phyloP scores from a whole-genome alignment of 1,284 basidiomycete genomes.

The Cryptococcus floricola region DNA sequence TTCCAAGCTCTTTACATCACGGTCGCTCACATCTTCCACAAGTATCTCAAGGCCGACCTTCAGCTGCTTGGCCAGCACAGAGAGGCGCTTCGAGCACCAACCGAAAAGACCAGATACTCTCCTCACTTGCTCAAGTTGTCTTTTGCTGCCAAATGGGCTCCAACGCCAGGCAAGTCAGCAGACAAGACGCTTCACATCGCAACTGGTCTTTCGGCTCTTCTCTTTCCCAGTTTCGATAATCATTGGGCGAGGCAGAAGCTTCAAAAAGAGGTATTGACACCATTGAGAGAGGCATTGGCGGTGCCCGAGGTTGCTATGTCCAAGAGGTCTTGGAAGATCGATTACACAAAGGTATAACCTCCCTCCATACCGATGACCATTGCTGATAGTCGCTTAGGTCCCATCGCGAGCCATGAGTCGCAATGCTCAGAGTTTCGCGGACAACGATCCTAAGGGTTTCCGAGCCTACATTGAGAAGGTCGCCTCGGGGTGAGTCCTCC shows the following conservation, averaged over 20 bases:
- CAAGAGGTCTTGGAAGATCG: conserved; percentile 42
- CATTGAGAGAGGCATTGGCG: conserved; percentile 53
- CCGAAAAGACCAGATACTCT: conserved; percentile 33
- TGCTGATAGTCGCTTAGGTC: conserved; percentile 48
- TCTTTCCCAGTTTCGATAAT: conserved; percentile 46
- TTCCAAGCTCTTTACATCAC: conserved; percentile 62
- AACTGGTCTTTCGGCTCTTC: conserved; percentile 58
- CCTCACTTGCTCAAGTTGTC: conserved; percentile 53
- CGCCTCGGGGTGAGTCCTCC: conserved; percentile 50
- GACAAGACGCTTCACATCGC: conserved; percentile 62
- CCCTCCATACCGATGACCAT: not conserved
- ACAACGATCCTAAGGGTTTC: conserved; percentile 60
- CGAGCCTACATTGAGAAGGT: conserved; percentile 57
- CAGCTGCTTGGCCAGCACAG: conserved; percentile 38
- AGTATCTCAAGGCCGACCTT: conserved; percentile 55
- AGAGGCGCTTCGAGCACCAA: conserved; percentile 29
- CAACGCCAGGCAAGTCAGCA: conserved; percentile 58
- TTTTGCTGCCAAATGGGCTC: conserved; percentile 66
- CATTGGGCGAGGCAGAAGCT: conserved; percentile 43
- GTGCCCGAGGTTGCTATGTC: conserved; percentile 63
- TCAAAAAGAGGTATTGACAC: conserved; percentile 49
- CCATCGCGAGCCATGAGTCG: conserved; percentile 60
- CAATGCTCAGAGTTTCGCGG: conserved; percentile 56
- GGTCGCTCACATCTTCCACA: conserved; percentile 60
- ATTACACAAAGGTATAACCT: conserved; percentile 56